These are phyloP conservation scores for Pezicula neosporulosa DNA, from an alignment of 2,329 filamentous ascomycete genomes.

Conservation along the genomic window DNA sequence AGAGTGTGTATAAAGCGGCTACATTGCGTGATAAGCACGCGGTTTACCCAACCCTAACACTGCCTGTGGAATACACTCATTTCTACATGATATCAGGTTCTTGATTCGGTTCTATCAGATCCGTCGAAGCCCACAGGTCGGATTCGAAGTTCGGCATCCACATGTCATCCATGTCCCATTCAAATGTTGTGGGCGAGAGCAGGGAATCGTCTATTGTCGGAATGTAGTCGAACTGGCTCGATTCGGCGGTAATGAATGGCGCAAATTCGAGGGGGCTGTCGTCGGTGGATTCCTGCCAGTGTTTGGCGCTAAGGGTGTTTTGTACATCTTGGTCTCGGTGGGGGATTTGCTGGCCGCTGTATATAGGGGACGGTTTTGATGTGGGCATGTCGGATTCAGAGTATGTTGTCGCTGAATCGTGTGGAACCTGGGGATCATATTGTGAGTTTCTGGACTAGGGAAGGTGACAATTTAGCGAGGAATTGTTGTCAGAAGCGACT, in stretches of 20 bases:
- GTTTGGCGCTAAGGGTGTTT: slow-evolving; percentile 1
- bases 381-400: neutral
- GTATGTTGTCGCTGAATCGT: slow-evolving; percentile 2
- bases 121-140: neutral
- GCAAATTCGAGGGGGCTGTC: slow-evolving; percentile 11
- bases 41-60: too few species aligned
- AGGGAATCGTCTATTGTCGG: slow-evolving; percentile 7
- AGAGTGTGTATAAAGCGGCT: too few species aligned
- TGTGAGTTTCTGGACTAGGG: slow-evolving; percentile 2
- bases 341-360: slow-evolving; percentile 5
- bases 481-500: neutral
- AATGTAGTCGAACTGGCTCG: slow-evolving; percentile 7
- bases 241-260: slow-evolving; percentile 8
- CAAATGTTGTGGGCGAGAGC: slow-evolving; percentile 4
- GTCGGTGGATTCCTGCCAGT: slow-evolving; percentile 3
- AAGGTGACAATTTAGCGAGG: neutral
- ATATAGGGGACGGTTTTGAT: neutral
- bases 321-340: slow-evolving; percentile 6
- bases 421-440: slow-evolving; percentile 1
- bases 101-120: neutral
- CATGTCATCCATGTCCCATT: slow-evolving; percentile 9
- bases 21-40: too few species aligned
- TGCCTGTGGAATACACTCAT: neutral
- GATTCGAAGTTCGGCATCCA: slow-evolving; percentile 4
- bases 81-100: slow-evolving; percentile 1